A percentile compares a stretch with the other conserved stretches of the same genome.
Conservation (phyloP, 768 basidiomycete species). For the Dacryopinax spathularia region DNA sequence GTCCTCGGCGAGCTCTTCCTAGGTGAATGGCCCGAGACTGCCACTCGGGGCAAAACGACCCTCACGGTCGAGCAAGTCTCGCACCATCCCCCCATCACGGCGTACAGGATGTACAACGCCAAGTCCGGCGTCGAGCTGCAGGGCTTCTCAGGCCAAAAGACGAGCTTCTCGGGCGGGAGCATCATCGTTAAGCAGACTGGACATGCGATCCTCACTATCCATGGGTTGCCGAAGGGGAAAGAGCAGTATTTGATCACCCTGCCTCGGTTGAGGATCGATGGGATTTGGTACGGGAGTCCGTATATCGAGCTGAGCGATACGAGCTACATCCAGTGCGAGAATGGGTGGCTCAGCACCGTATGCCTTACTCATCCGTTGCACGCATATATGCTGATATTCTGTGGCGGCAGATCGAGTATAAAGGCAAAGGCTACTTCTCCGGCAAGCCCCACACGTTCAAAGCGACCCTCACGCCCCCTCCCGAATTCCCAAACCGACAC, state of each 20-base stretch:
- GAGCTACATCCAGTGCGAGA: conserved; percentile 58
- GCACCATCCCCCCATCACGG: conserved; percentile 80
- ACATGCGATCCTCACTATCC: conserved; percentile 69
- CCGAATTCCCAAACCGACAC: conserved; percentile 25
- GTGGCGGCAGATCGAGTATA: conserved; percentile 68
- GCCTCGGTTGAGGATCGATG: conserved; percentile 83
- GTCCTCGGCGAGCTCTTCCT: conserved; percentile 92
- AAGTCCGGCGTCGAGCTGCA: conserved; percentile 58
- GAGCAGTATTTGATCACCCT: conserved; percentile 81
- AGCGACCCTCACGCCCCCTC: conserved; percentile 49
- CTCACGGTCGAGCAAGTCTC: conserved; percentile 92
- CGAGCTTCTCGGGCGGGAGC: conserved; percentile 59
- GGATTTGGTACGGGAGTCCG: conserved; percentile 68
- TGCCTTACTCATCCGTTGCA: not conserved
- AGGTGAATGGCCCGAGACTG: conserved; percentile 66
- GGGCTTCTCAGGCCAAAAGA: conserved; percentile 93
- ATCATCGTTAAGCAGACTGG: conserved; percentile 83
- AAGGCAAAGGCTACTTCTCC: conserved; percentile 89
- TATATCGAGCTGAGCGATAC: conserved; percentile 83
- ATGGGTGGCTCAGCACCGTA: conserved; percentile 44
- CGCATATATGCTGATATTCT: conserved; percentile 11
- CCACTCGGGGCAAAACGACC: conserved; percentile 61
- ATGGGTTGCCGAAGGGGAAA: conserved; percentile 36
- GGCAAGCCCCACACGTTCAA: conserved; percentile 91
- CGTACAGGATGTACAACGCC: conserved; percentile 74